Base-by-base conservation (phyloP, 768 basidiomycete species). In the Calocybe gangraenosa region DNA sequence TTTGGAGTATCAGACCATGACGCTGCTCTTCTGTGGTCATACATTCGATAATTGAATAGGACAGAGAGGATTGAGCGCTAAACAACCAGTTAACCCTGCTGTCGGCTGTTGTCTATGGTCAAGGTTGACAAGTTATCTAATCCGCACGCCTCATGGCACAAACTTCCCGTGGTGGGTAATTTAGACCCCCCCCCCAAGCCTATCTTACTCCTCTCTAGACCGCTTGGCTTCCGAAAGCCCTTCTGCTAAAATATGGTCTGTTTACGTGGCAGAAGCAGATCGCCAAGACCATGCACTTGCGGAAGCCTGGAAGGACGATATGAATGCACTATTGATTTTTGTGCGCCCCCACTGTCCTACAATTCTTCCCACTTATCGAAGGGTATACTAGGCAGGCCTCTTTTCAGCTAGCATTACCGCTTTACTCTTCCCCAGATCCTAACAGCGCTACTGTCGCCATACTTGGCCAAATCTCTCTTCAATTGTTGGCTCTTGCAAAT, bases 331-430 rank as follows among this genome's bases (percentile, higher is more conserved):
- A 15, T 36, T 57, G 7, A 57, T 55, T 22, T 57, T 59, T 35
- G 56, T 59, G 33, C 25, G 34, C 6, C 38, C 7, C 28, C 23
- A n/a, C 36, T 31, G 37, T 15, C 39, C 40, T 22, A 18, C 18
- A 15, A 15, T 39, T 28, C 21, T 37, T 46, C 33, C 34, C 32
- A n/a, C 38, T 22, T 11, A 28, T 28, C 6, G 25, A 28, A 28
- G 6, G 25, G 6, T 11, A 28, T 19, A 35, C 13, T 36, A 60
- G 60, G 51, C 56, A 11, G 58, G 53, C 30, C 52, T 59, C 3
- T 57, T 57, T 37, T 55, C 56, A 6, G 54, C 58, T 15, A 50
- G 46, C 42, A 44, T 57, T 34, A 57, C 54, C n/a, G 52, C 56
- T 2, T 59, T 59, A 46, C 45, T 59, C 25, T 43, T 32, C 46